Conservation (phyloP, 768 basidiomycete species). For the Termitomyces sp. region DNA sequence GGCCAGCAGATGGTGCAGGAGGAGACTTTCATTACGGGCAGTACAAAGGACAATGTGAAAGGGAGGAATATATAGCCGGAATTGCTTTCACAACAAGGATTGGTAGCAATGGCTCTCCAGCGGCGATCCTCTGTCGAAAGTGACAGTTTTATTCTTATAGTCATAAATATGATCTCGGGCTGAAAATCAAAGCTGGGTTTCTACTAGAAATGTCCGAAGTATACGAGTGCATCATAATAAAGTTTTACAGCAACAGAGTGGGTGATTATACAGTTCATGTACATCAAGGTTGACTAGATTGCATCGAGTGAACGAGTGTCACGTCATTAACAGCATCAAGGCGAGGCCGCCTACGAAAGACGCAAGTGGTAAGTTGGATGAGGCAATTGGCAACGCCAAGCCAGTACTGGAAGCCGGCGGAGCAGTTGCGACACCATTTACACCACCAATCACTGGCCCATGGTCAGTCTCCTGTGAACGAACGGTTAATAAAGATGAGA, state of each 20-base stretch:
- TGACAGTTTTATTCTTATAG: not conserved
- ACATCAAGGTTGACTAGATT: not conserved
- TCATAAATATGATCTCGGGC: not conserved
- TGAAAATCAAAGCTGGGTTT: not conserved
- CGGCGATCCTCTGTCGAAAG: constrained; percentile 9
- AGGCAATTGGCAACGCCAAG: not conserved
- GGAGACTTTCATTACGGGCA: constrained; percentile 10
- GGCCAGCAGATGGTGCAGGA: constrained; percentile 4
- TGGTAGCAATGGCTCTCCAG: constrained; percentile 7
- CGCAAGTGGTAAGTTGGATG: not conserved
- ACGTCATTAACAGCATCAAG: not conserved
- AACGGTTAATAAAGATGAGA: not conserved
- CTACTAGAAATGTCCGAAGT: not conserved
- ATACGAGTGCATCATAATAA: not conserved
- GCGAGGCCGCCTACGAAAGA: not conserved
- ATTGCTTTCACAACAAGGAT: constrained; percentile 13
- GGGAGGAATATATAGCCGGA: constrained; percentile 10
- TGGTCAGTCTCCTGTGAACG: constrained; percentile 25
- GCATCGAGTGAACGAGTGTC: not conserved
- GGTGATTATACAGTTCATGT: not conserved
- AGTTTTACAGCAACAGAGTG: not conserved
- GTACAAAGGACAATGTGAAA: constrained; percentile 9
- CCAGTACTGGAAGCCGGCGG: constrained; percentile 16
- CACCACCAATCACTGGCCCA: constrained; percentile 36
- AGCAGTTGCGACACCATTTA: constrained; percentile 30